phyloP scores from a whole-genome alignment of 1,139 yeast species.

The Yamadazyma blattariae region DNA sequence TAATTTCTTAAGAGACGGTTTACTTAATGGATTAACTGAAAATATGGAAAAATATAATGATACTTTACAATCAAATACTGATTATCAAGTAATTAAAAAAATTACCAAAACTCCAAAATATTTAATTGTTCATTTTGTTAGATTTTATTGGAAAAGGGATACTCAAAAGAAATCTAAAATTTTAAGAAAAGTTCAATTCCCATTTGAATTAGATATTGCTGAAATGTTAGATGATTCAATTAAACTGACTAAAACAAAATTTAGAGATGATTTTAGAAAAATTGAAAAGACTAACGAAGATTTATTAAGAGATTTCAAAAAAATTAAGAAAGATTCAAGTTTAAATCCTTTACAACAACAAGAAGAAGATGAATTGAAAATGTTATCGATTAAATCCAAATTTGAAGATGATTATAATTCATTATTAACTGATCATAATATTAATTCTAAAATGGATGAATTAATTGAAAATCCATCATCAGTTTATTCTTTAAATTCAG shows the following conservation, averaged over 20 bases:
- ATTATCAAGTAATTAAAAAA: conserved; percentile 64
- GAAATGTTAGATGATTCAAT: conserved; percentile 81
- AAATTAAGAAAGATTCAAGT: conserved; percentile 48
- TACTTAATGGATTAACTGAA: conserved; percentile 72
- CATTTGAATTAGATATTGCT: conserved; percentile 84
- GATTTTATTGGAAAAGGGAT: conserved; percentile 95
- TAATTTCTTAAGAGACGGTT: conserved; percentile 86
- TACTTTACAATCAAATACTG: conserved; percentile 65
- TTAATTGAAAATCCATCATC: conserved; percentile 84
- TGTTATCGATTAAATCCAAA: conserved; percentile 42
- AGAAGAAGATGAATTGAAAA: conserved; percentile 48
- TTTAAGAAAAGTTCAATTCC: conserved; percentile 89
- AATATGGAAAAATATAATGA: conserved; percentile 74
- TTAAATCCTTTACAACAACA: conserved; percentile 40
- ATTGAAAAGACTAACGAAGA: conserved; percentile 76
- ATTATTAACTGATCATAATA: conserved; percentile 34
- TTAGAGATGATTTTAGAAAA: conserved; percentile 75
- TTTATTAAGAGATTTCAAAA: conserved; percentile 71
- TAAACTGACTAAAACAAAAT: conserved; percentile 60
- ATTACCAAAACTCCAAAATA: conserved; percentile 84
- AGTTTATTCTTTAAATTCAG: conserved; percentile 76
- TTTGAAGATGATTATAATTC: conserved; percentile 41
- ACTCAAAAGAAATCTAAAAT: conserved; percentile 89
- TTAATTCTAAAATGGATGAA: conserved; percentile 24
- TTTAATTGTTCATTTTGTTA: conserved; percentile 85